phyloP scores from a whole-genome alignment of 306 rosid species.

The Prunus salicina region DNA sequence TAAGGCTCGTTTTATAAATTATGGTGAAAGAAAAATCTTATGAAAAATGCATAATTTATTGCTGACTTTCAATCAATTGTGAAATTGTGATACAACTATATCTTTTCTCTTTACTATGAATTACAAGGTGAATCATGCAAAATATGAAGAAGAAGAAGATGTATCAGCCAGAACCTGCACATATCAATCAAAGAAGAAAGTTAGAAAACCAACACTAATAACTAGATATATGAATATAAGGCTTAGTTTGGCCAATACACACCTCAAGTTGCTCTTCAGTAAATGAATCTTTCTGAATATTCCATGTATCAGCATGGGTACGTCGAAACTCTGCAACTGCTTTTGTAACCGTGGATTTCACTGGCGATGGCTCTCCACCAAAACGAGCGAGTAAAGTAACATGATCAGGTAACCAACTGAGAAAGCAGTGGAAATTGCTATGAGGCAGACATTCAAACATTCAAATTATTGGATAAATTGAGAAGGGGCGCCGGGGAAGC shows the following conservation, averaged over 20 bases:
- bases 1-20: conserved; percentile 55
- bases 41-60: conserved; percentile 30
- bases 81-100: conserved; percentile 28
- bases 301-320: conserved; percentile 99
- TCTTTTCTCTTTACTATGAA: conserved; percentile 31
- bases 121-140: conserved; percentile 63
- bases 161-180: conserved; percentile 96
- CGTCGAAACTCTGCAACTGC: conserved; percentile 98
- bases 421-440: conserved; percentile 14
- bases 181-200: conserved; percentile 1
- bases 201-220: not conserved
- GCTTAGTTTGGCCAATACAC: not conserved
- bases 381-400: conserved; percentile 90
- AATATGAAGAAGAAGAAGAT: conserved; percentile 90
- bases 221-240: not conserved
- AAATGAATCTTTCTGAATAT: conserved; percentile 83
- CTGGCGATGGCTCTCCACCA: conserved; percentile 87
- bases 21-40: conserved; percentile 21
- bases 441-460: not conserved
- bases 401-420: conserved; percentile 95
- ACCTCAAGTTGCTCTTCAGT: conserved; percentile 98
- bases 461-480: not conserved
- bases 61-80: conserved; percentile 31
- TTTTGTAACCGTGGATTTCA: conserved; percentile 92
- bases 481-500: not conserved